These are phyloP conservation scores for Monilinia aucupariae DNA, from an alignment of 2,329 filamentous ascomycete genomes.

Conservation along the genomic window DNA sequence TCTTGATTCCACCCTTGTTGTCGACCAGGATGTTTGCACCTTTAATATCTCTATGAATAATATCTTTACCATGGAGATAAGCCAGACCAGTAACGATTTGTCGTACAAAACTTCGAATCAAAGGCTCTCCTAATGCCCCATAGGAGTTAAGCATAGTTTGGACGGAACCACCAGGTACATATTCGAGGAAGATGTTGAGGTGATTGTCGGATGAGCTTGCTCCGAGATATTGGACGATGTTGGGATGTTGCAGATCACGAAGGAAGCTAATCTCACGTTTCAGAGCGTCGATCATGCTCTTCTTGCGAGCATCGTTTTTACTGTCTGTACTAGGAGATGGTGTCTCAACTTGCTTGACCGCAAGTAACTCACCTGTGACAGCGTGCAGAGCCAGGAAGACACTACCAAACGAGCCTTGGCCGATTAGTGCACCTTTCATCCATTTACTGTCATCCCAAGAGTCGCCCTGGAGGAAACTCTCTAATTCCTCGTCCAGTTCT, in stretches of 20 bases:
- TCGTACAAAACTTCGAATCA: slow-evolving; percentile 93
- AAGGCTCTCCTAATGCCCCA: slow-evolving; percentile 84
- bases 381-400: slow-evolving; percentile 94
- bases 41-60: slow-evolving; percentile 98
- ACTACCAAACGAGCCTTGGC: slow-evolving; percentile 92
- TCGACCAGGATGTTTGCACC: slow-evolving; percentile 98
- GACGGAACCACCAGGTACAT: slow-evolving; percentile 93
- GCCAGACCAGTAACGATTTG: slow-evolving; percentile 90
- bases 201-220: slow-evolving; percentile 86
- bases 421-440: slow-evolving; percentile 98
- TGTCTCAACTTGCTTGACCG: slow-evolving; percentile 95
- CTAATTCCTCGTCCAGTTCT: slow-evolving; percentile 81
- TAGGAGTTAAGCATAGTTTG: slow-evolving; percentile 99
- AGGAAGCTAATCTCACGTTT: slow-evolving; percentile 95
- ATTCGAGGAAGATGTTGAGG: slow-evolving; percentile 99
- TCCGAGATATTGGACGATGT: slow-evolving; percentile 97
- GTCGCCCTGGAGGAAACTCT: slow-evolving; percentile 84
- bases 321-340: slow-evolving; percentile 72
- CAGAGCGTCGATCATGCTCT: slow-evolving; percentile 94
- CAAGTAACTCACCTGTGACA: slow-evolving; percentile 93
- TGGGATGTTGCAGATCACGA: slow-evolving; percentile 88
- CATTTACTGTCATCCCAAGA: slow-evolving; percentile 97
- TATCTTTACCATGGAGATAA: slow-evolving; percentile 89
- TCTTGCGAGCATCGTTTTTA: slow-evolving; percentile 84
- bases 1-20: slow-evolving; percentile 98